Base-by-base conservation (phyloP, 2,329 filamentous ascomycete genomes). In the Zasmidium cellare region DNA sequence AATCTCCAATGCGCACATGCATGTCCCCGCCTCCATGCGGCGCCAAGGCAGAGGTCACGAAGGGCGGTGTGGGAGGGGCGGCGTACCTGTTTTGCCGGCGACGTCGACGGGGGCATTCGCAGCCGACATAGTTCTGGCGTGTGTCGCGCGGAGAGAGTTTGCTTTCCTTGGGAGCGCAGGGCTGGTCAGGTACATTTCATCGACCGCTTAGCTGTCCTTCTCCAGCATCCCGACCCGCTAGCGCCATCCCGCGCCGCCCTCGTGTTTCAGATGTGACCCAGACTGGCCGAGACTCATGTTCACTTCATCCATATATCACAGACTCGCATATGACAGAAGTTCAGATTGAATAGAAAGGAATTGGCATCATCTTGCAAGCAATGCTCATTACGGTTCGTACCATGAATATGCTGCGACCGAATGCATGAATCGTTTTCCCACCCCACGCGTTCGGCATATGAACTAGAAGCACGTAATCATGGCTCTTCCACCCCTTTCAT, bases 71-170 rank as follows among this genome's bases (percentile, higher is more conserved):
- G 38, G 22, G n/a, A n/a, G n/a, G 41, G 20, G 49, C 31, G 19
- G 31, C 62, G 22, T 64, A 64, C 62, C 62, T 60, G 62, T 46
- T 49, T 60, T 62, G 45, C 55, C 58, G 16, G 55, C 46, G 28
- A 48, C 46, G 22, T 64, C 60, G 46, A 46, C 56, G 19, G 55
- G 41, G 2, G 56, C 49, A 47, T 53, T 64, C 24, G 53, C 52
- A 16, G 60, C 53, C 16, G 62, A 65, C 62, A 65, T 65, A 58
- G 51, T 23, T 41, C 22, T 25, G 5, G 28, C 9, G 49, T 38
- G 22, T 41, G 25, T 18, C 9, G 16, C 22, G 46, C 11, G 20
- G 16, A 24, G 46, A 49, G 22, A 28, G 46, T 23, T 24, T 18
- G 22, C 14, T 47, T 19, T 18, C 6, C n/a, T 20, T 19, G 3